Base-by-base conservation (phyloP, 805 yeast species). In the Metschnikowia henanensis region DNA sequence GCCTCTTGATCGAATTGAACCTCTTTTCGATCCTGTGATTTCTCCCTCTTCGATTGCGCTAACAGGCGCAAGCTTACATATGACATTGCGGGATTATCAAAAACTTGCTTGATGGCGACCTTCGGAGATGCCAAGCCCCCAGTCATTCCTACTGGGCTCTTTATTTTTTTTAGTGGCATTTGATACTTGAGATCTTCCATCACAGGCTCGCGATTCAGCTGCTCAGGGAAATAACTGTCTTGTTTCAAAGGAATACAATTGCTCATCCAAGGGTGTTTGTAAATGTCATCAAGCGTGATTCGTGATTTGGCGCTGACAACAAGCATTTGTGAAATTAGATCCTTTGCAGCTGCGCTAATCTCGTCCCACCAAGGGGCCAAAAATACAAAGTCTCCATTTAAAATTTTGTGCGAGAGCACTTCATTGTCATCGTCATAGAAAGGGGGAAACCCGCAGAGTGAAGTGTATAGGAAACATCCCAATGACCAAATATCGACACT, bases 401-500 rank as follows among this genome's bases (percentile, higher is more conserved):
- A 87, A 18, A 87, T 91, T 54, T 86, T 84, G 51, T 80, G 84
- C 4, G 95, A 86, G 47, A 87, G 72, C 2, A 76, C 73, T 46
- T 84, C 91, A 48, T 84, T 83, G 46, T 82, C 70, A 58, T 87
- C 94, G 59, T 88, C 95, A 64, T 90, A 94, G 60, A 94, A 94
- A 5, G 99, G 99, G 1, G 99, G 99, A 67, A 94, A 94, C 3
- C 99, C 99, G 69, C 98, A 94, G 28, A 94, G 70, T 33, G 94
- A 71, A 0, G 98, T 94, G 61, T 94, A 94, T 43, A 94, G 68
- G 0, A 94, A 97, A 68, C 99, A 94, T 0, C 99, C 99, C 42
- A 94, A 72, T 5, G 97, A 97, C 99, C 99, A 94, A 94, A 94
- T 88, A 62, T 94, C 99, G 29, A 94, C 99, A 51, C 90, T 85